Base-by-base conservation (phyloP, 306 rosid genomes). In the Gastrolobium bilobum region DNA sequence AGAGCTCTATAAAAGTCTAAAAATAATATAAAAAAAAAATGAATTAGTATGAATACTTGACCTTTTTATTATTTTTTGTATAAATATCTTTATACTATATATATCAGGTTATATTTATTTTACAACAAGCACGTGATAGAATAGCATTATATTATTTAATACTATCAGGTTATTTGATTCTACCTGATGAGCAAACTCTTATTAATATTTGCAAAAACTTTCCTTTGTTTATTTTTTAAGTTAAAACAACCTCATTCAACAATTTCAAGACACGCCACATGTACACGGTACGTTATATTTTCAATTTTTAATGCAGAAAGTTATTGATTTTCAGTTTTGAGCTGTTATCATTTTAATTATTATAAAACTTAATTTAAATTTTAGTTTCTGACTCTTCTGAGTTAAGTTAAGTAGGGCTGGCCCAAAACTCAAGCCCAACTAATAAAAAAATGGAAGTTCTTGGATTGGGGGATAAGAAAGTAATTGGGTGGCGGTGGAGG, bases 341-440 rank as follows among this genome's bases (percentile, higher is more conserved):
- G 30, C 13, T 3, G 38, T 15, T 30, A 57, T 31, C 7, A 31
- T 20, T 20, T 20, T 20, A 20, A 20, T 20, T 20, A 20, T 20
- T 20, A 20, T 20, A 20, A 20, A 20, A 20, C 26, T 20, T 20
- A 0, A 20, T 20, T 20, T 33, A 40, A 30, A 30, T 10, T 42
- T 42, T 57, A 5, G n/a, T 3, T 35, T 44, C 20, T 14, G 50
- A 15, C 38, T 15, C 11, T 2, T 20, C 26, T 38, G 59, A 3
- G n/a, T 46, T 33, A 31, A 46, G 3, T 33, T 2, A 37, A 37
- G 10, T 66, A 66, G 14, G 42, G 10, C 5, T 46, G 58, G 82
- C 46, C 78, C 62, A 71, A 60, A 13, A 60, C 1, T 9, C 1
- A 50, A 51, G 77, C 85, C 81, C 85, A 75, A 7, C 11, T 2